These are phyloP conservation scores for Sporobolomyces pararoseus DNA, from an alignment of 768 basidiomycete genomes.

Conservation along the genomic window DNA sequence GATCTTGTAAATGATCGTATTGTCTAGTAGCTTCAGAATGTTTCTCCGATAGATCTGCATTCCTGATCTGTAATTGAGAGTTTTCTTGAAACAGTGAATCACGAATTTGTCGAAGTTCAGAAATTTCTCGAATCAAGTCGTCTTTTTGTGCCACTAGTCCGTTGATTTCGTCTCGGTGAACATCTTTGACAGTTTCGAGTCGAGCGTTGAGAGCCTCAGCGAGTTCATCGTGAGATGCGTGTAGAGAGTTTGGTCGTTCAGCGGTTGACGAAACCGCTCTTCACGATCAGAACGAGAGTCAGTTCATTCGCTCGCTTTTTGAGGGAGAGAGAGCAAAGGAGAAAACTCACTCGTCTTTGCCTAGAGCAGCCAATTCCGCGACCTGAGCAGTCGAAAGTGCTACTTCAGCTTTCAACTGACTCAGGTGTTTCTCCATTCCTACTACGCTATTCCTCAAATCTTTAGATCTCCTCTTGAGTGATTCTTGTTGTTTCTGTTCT, in stretches of 20 bases:
- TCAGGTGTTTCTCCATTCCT: constrained; percentile 76
- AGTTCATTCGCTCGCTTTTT: background rate
- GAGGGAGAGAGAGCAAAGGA: background rate
- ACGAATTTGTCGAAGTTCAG: constrained; percentile 77
- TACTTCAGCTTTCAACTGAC: constrained; percentile 78
- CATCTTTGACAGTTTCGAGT: constrained; percentile 77
- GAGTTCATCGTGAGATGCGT: constrained; percentile 46
- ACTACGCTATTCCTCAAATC: constrained; percentile 72
- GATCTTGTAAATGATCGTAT: constrained; percentile 57
- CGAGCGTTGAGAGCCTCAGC: constrained; percentile 73
- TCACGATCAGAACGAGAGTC: background rate
- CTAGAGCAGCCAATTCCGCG: constrained; percentile 75
- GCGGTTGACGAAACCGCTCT: constrained; percentile 19
- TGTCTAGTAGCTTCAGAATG: constrained; percentile 76
- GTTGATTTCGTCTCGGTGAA: constrained; percentile 81
- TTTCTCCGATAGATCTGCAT: constrained; percentile 86
- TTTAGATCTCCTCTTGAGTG: constrained; percentile 70
- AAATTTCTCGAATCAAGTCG: constrained; percentile 69
- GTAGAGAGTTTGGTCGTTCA: background rate
- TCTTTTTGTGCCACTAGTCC: constrained; percentile 80
- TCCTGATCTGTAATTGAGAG: constrained; percentile 79
- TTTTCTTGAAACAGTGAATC: constrained; percentile 89
- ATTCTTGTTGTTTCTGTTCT: constrained; percentile 64
- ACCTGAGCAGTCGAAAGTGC: constrained; percentile 90
- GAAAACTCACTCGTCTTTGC: constrained; percentile 57